phyloP scores from a whole-genome alignment of 139 green algal genomes.

The Micromonas pusilla region DNA sequence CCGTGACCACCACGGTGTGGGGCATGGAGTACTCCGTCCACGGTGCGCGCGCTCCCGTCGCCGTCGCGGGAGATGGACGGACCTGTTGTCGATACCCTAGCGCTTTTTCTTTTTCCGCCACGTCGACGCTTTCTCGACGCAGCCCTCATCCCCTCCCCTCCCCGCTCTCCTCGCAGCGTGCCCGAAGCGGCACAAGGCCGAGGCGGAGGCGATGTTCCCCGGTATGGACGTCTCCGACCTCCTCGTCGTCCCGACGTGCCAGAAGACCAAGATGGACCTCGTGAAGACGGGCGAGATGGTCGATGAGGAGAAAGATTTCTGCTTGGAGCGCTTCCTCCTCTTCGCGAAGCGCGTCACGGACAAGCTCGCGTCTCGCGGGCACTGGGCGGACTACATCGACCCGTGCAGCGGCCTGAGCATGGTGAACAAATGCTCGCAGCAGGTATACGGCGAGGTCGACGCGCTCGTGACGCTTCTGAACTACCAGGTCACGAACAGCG shows the following conservation, averaged over 20 bases:
- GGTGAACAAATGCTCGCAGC: constrained; percentile 47
- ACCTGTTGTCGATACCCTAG: neutral
- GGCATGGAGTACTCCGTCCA: constrained; percentile 67
- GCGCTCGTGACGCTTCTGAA: constrained; percentile 54
- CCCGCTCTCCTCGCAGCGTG: constrained; percentile 41
- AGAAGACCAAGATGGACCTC: constrained; percentile 63
- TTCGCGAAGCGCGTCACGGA: constrained; percentile 73
- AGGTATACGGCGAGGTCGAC: constrained; percentile 83
- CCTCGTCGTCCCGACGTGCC: constrained; percentile 74
- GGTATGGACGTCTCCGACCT: constrained; percentile 40
- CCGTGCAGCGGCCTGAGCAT: constrained; percentile 85
- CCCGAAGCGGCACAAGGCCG: constrained; percentile 40
- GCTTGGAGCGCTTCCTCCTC: constrained; percentile 76
- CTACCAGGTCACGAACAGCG: constrained; percentile 60
- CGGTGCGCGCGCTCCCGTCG: constrained; percentile 32
- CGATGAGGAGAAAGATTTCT: constrained; percentile 77
- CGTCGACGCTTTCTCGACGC: too few species aligned
- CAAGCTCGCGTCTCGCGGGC: constrained; percentile 48
- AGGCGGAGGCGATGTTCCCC: constrained; percentile 53
- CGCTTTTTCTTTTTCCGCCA: neutral
- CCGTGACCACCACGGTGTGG: constrained; percentile 41
- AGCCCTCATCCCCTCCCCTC: too few species aligned
- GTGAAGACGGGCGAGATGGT: constrained; percentile 66
- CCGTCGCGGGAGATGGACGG: neutral
- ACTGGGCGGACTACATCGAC: constrained; percentile 96